These are phyloP conservation scores for Aspergillus versicolor DNA, from an alignment of 2,329 filamentous ascomycete genomes.

Conservation along the genomic window DNA sequence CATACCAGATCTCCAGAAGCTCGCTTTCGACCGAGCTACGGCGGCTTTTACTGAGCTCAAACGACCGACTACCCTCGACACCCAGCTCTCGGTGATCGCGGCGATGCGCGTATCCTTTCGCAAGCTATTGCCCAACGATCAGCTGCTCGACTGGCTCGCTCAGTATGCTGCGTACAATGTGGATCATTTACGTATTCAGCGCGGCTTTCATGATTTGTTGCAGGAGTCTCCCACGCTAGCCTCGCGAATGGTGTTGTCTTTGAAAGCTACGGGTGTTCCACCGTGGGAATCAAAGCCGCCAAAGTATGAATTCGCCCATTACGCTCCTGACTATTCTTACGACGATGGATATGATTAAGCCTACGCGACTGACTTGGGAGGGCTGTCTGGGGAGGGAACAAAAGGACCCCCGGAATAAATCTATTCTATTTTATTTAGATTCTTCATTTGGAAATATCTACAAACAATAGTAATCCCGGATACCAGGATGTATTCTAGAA, in stretches of 20 bases:
- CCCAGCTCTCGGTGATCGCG: conserved; percentile 1
- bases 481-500: too few relatives aligned
- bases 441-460: too few relatives aligned
- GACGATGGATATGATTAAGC: too few relatives aligned
- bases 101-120: not conserved
- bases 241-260: conserved; percentile 10
- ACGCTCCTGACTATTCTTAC: not conserved
- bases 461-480: too few relatives aligned
- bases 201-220: conserved; percentile 10
- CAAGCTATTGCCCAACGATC: not conserved
- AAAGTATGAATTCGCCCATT: not conserved
- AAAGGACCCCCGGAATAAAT: too few relatives aligned
- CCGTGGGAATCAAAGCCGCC: not conserved
- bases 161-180: conserved; percentile 8
- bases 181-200: not conserved
- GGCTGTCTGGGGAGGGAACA: too few relatives aligned
- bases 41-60: not conserved
- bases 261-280: not conserved
- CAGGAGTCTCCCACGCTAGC: conserved; percentile 2
- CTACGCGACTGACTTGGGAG: too few relatives aligned
- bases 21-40: conserved; percentile 11
- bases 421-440: too few relatives aligned
- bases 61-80: not conserved
- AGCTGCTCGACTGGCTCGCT: conserved; percentile 9
- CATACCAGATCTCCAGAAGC: conserved; percentile 8